Base-by-base conservation (phyloP, 306 rosid species). In the Comarum palustre region DNA sequence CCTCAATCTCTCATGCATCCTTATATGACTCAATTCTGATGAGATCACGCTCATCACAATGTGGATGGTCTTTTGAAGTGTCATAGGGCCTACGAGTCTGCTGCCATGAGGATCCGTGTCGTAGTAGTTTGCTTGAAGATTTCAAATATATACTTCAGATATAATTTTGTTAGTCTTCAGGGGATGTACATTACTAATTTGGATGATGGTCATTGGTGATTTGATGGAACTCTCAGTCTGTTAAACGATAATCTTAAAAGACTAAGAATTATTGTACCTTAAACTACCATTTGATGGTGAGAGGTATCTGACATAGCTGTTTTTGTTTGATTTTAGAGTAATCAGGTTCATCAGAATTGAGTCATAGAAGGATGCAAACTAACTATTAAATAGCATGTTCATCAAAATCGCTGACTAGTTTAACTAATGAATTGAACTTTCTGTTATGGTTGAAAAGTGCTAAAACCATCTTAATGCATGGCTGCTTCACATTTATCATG, bases 71-170 rank as follows among this genome's bases (percentile, higher is more conserved):
- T 69, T 78, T 74, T 51, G 71, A 66, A 50, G 45, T 69, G 69
- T 72, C 77, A 39, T 52, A 64, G 76, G 66, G 65, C 77, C 48
- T 50, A 52, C 62, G 58, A 62, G 51, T 74, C 50, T 75, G 51
- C 55, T 38, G 48, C 52, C 68, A 8, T 45, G 75, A 16, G 43
- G 72, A 79, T 85, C 79, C 85, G 86, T 88, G 86, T 41, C 80
- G 83, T 87, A 73, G 66, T 85, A 73, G 84, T 38, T 79, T 75
- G 69, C 68, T 81, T 72, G 22, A 70, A 67, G 54, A 81, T 79
- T 77, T 63, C 63, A 75, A 61, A 48, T 64, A 66, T 75, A 76
- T 78, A 52, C 79, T 27, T 68, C 24, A 17, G 69, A 38, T 71
- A 77, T 75, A 2, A 61, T 61, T 76, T 64, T 72, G 39, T 78